These are phyloP conservation scores for Schizochytrium sp. DNA, from an alignment of 108 stramenopile species.

Conservation along the genomic window DNA sequence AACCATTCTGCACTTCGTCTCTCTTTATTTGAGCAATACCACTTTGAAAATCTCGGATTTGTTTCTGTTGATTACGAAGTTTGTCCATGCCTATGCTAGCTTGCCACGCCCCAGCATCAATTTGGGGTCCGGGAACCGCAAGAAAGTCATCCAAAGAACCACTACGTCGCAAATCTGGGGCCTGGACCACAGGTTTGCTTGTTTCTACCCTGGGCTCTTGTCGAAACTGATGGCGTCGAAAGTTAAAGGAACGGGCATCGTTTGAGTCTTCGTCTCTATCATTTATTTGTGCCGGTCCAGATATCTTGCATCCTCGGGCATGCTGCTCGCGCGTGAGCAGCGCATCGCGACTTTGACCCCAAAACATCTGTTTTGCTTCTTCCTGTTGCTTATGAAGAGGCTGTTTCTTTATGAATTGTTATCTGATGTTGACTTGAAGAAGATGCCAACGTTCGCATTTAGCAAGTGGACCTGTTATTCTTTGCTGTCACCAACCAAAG, in stretches of 20 bases:
- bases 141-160: neutral
- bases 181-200: neutral
- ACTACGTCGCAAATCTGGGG: neutral
- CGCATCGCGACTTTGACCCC: no score
- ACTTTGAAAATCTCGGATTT: slow-evolving; percentile 13
- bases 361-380: no score
- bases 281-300: no score
- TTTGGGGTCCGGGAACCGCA: neutral
- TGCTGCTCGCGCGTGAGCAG: no score
- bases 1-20: neutral
- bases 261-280: neutral
- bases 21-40: neutral
- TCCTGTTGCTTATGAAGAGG: no score
- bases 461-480: no score
- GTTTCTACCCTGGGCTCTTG: neutral
- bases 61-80: neutral
- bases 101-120: neutral
- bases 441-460: no score
- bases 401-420: no score
- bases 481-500: no score
- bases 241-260: neutral
- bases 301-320: no score
- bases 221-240: neutral
- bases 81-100: neutral
- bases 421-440: no score